Evolutionary conservation across 768 basidiomycete genomes (phyloP), one percentile per base, ranked within the genome.

Genomic region (Amanita pallidorosea): DNA sequence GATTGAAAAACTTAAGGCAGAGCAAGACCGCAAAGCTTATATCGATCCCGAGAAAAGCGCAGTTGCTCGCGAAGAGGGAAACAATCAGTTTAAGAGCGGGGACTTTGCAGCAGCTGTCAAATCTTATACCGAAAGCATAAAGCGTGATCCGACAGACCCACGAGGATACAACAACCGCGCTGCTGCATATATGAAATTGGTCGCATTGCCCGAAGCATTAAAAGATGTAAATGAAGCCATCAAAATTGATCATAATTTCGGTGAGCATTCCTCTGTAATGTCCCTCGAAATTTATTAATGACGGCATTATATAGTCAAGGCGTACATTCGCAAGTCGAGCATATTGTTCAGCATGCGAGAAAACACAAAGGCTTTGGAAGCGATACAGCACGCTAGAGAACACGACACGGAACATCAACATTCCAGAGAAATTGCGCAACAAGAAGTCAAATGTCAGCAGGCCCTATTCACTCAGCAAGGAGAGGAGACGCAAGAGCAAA

Each of bases 161-260:
- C 77, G 85, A 56, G 93, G 89, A 7, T 99, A 97, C 73, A 98
- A 95, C 66, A 99, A 99, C 71, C 85, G 96, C 45, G 92, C 96
- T n/a, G 86, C 92, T 25, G 94, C 92, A 20, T 97, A 96, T 70
- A 90, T 86, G 69, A 98, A 98, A 71, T 81, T 99, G 36, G 78
- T 78, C 38, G 96, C 96, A 1, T 68, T 98, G 27, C 88, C 93
- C 9, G 96, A 99, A 65, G 96, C 94, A 1, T 75, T 98, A 61
- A 98, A 98, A 68, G 96, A 99, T 60, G 90, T 83, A 35, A 81
- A 99, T 51, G 82, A 88, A 65, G 92, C 96, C 22, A 92, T 98
- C 73, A 85, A 83, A 67, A 79, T 87, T 45, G 95, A 98, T 67
- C 81, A 90, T 33, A 72, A 72, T 45, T 96, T 97, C 61, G 79